A percentile compares a stretch with the other conserved stretches of the same genome.
Evolutionary conservation across 2,329 filamentous ascomycete species (phyloP).

Genomic region (Alternaria atra): DNA sequence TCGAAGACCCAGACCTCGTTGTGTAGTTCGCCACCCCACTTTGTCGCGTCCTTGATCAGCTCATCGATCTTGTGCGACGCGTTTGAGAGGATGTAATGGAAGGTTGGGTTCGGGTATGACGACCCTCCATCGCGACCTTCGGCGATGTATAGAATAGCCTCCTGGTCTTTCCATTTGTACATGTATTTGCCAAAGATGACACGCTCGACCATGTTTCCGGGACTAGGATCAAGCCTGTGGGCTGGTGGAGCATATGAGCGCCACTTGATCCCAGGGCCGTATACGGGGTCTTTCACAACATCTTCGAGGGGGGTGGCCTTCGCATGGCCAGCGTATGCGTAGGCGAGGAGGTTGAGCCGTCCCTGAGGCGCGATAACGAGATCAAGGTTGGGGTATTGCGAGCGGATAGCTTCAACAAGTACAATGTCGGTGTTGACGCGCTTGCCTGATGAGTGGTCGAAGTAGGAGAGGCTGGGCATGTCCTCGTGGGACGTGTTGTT

Average conservation of each 20-base stretch:
- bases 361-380: conserved; percentile 51
- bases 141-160: conserved; percentile 55
- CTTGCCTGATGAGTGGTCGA: conserved; percentile 55
- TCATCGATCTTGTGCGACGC: conserved; percentile 54
- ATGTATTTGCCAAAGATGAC: conserved; percentile 58
- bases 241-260: conserved; percentile 51
- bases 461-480: conserved; percentile 52
- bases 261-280: conserved; percentile 47
- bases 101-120: conserved; percentile 45
- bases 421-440: conserved; percentile 57
- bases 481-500: conserved; percentile 40
- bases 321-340: conserved; percentile 55
- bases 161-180: conserved; percentile 56
- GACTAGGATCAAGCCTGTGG: conserved; percentile 47
- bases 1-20: conserved; percentile 74
- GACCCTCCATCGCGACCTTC: conserved; percentile 52
- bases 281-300: conserved; percentile 49
- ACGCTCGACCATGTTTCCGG: conserved; percentile 49
- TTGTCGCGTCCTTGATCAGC: conserved; percentile 64
- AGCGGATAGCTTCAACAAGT: conserved; percentile 55
- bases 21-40: conserved; percentile 66
- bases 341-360: conserved; percentile 52
- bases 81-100: conserved; percentile 57
- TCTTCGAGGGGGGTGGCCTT: conserved; percentile 54
- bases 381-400: conserved; percentile 57